Base-by-base conservation (phyloP, 257 asterid species). In the Plantago ovata region DNA sequence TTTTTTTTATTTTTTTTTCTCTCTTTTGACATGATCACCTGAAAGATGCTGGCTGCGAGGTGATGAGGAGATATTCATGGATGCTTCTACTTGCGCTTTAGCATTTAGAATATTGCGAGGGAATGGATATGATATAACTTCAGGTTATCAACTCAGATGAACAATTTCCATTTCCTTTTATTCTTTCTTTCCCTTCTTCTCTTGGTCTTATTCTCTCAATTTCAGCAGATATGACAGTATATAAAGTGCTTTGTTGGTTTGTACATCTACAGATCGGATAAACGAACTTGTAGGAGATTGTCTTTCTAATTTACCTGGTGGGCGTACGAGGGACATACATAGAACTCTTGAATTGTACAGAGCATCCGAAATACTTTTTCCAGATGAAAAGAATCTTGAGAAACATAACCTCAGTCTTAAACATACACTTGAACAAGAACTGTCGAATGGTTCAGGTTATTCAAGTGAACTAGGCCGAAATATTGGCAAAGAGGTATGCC, bases 1-100 rank as follows among this genome's bases (percentile, higher is more conserved):
- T n/a, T n/a, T n/a, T n/a, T n/a, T n/a, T n/a, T n/a, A n/a, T n/a
- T n/a, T n/a, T n/a, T n/a, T n/a, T n/a, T n/a, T 38, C 24, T 58
- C 46, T 60, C 47, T 61, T 48, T 48, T 82, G 62, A 72, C 71
- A 59, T 60, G 75, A 68, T 64, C 64, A 72, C 66, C 56, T 68
- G 72, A 75, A 77, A 87, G 96, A 45, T 71, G 65, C 69, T 88
- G 96, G 98, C 46, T 83, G 81, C 90, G 73, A 80, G 89, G 85
- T 58, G 69, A 75, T 13, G 96, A 92, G 49, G 95, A 84, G 71
- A 88, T 92, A 65, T 84, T 85, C 72, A 65, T 69, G 78, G 89
- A 82, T 44, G 77, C 78, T 65, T 71, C 94, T 15, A 78, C 95
- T 51, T 88, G 94, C 80, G 90, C 95, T 33, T 56, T 85, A 62